Evolutionary conservation across 306 rosid genomes (phyloP).

Genomic region (Cicer yamashitae): DNA sequence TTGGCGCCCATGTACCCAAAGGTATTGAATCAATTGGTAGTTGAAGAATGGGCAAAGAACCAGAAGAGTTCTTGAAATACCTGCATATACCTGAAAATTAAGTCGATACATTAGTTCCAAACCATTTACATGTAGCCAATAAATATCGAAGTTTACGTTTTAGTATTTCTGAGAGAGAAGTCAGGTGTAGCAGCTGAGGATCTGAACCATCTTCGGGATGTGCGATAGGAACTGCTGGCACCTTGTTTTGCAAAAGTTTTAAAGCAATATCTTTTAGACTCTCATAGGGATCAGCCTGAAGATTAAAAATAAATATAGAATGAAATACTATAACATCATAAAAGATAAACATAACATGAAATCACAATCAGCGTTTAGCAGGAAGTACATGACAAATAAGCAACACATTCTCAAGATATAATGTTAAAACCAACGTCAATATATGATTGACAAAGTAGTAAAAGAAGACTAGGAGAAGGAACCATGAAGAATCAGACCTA

Average conservation of each 20-base stretch:
- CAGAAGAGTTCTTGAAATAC: constrained; percentile 60
- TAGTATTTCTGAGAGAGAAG: constrained; percentile 64
- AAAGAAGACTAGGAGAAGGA: constrained; percentile 12
- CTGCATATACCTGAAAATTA: constrained; percentile 69
- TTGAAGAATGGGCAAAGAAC: constrained; percentile 71
- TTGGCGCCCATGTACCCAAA: constrained; percentile 69
- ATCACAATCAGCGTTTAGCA: constrained; percentile 3
- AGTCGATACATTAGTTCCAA: constrained; percentile 49
- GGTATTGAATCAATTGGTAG: constrained; percentile 62
- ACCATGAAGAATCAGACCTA: background rate
- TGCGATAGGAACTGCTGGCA: constrained; percentile 62
- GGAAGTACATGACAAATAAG: constrained; percentile 14
- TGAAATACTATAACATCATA: constrained; percentile 32
- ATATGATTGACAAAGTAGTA: constrained; percentile 8
- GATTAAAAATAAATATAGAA: constrained; percentile 29
- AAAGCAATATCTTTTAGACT: constrained; percentile 64
- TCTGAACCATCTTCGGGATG: constrained; percentile 51
- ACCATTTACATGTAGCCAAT: constrained; percentile 20
- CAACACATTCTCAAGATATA: constrained; percentile 7
- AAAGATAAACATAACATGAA: constrained; percentile 19
- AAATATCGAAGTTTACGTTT: constrained; percentile 54
- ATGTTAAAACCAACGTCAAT: constrained; percentile 17
- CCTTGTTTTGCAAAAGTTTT: constrained; percentile 64
- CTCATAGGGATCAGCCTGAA: constrained; percentile 69
- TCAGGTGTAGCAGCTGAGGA: constrained; percentile 66